Percentiles rank a stretch among this genome's conserved stretches.
These are phyloP conservation scores for Rosa hybrid DNA, from an alignment of 331 rosid genomes.

Conservation along the genomic window DNA sequence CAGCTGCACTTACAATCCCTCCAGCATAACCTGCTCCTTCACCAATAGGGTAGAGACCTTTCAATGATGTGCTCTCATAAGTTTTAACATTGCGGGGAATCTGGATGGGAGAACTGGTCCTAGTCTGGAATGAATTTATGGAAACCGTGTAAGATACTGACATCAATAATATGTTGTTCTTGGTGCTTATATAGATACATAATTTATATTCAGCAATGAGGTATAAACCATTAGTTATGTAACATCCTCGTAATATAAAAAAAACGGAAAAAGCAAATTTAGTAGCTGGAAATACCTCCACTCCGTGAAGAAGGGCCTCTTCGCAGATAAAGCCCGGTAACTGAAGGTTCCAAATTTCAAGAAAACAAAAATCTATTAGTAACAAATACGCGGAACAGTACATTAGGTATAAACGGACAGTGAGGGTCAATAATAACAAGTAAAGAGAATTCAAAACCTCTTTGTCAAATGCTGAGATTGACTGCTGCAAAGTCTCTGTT, in stretches of 20 bases:
- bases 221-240: neutral
- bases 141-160: neutral
- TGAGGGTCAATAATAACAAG: neutral
- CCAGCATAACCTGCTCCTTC: slow-evolving; percentile 99
- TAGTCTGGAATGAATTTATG: slow-evolving; percentile 54
- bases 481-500: slow-evolving; percentile 74
- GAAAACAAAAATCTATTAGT: neutral
- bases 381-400: neutral
- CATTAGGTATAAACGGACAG: neutral
- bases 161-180: neutral
- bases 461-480: slow-evolving; percentile 64
- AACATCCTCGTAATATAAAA: neutral
- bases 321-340: slow-evolving; percentile 87
- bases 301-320: slow-evolving; percentile 96
- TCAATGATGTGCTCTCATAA: slow-evolving; percentile 75
- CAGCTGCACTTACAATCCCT: slow-evolving; percentile 95
- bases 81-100: slow-evolving; percentile 69
- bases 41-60: slow-evolving; percentile 89
- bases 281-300: slow-evolving; percentile 62
- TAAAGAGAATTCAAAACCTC: slow-evolving; percentile 57
- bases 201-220: neutral
- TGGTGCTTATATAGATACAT: neutral
- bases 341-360: slow-evolving; percentile 46
- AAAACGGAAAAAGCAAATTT: neutral
- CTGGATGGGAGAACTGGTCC: slow-evolving; percentile 94